Conservation (phyloP, 2,329 filamentous ascomycete species). For the Geosmithia putterillii region DNA sequence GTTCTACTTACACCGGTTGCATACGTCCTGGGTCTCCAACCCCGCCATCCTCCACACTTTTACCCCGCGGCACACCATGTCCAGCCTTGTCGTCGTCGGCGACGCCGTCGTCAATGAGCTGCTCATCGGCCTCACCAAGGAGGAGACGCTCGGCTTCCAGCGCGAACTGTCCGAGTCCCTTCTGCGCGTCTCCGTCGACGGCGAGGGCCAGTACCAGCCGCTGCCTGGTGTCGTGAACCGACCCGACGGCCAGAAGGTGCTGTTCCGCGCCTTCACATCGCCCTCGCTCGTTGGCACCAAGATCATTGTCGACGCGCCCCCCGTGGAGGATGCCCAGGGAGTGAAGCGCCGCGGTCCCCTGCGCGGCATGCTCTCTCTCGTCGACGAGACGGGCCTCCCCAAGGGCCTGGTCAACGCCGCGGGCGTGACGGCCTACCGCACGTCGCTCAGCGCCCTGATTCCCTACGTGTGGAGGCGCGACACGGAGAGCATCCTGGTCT, state of each 20-base stretch:
- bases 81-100: slow-evolving; percentile 4
- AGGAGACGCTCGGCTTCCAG: slow-evolving; percentile 7
- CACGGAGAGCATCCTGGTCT: slow-evolving; percentile 10
- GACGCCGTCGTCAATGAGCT: slow-evolving; percentile 7
- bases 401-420: slow-evolving; percentile 54
- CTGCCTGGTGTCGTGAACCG: slow-evolving; percentile 8
- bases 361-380: slow-evolving; percentile 39
- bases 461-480: slow-evolving; percentile 31
- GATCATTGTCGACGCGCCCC: slow-evolving; percentile 9
- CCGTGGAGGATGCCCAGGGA: not conserved
- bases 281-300: slow-evolving; percentile 10
- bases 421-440: slow-evolving; percentile 58
- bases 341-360: not conserved
- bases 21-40: too few species aligned
- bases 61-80: not conserved
- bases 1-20: too few species aligned
- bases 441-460: slow-evolving; percentile 50
- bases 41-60: too few species aligned
- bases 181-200: slow-evolving; percentile 6
- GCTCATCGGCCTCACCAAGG: slow-evolving; percentile 6
- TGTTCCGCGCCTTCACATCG: slow-evolving; percentile 12
- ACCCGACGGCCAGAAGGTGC: slow-evolving; percentile 8
- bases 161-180: slow-evolving; percentile 5
- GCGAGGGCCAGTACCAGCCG: slow-evolving; percentile 10
- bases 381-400: slow-evolving; percentile 43